A percentile compares a stretch with the other conserved stretches of the same genome.
phyloP scores from a whole-genome alignment of 2,329 filamentous ascomycete genomes.

The Clarireedia monteithiana region DNA sequence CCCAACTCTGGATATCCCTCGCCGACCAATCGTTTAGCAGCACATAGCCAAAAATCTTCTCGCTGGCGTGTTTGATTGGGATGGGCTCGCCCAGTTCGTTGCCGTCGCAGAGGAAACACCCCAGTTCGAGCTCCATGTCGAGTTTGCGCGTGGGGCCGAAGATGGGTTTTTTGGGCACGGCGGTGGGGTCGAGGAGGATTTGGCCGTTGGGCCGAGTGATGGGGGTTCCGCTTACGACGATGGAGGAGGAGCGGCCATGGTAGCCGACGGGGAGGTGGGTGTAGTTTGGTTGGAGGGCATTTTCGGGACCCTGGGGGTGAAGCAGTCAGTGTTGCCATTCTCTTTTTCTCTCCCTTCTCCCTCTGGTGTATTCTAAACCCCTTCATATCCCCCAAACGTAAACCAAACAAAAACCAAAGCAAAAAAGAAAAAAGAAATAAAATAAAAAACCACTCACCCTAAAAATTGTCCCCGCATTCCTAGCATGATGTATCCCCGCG shows the following conservation, averaged over 20 bases:
- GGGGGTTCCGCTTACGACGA: constrained; percentile 66
- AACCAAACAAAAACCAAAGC: too few species aligned
- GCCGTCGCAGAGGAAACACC: constrained; percentile 60
- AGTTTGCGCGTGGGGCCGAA: constrained; percentile 59
- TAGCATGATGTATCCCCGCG: constrained; percentile 71
- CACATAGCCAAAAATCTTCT: constrained; percentile 71
- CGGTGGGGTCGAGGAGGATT: constrained; percentile 56
- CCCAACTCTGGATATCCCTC: constrained; percentile 75
- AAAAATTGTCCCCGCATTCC: constrained; percentile 37
- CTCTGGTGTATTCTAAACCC: neutral
- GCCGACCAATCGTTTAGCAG: constrained; percentile 86
- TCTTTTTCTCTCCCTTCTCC: too few species aligned
- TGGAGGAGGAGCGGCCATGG: constrained; percentile 68
- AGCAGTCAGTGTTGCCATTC: too few species aligned
- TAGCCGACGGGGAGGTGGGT: constrained; percentile 75
- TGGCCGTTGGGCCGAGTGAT: constrained; percentile 71
- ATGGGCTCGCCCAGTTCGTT: constrained; percentile 60
- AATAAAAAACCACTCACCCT: neutral
- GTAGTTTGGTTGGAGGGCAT: constrained; percentile 75
- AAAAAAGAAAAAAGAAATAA: neutral
- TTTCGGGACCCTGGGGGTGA: constrained; percentile 47
- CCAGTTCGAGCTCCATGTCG: constrained; percentile 76
- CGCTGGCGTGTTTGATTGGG: constrained; percentile 52
- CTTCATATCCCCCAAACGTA: too few species aligned
- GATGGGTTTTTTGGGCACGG: constrained; percentile 52